Evolutionary conservation across 2,329 filamentous ascomycete species (phyloP), one percentile per base, ranked within the genome.

Genomic region (Alternaria burnsii): DNA sequence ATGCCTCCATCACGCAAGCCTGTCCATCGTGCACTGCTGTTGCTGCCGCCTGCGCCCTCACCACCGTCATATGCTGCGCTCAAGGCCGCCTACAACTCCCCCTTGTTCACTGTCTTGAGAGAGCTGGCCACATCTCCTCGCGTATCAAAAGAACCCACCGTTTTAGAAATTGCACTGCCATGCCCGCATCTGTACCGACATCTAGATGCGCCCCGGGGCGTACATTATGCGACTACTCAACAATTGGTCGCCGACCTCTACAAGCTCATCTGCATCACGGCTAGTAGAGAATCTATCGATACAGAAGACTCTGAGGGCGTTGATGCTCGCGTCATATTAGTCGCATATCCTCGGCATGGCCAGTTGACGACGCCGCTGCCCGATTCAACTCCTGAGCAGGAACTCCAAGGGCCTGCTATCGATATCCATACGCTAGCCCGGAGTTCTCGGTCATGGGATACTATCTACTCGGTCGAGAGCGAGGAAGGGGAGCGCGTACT

Each of bases 161-260:
- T 83, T 12, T 74, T 89, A 32, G 86, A 89, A 53, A 81, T 88
- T 69, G 91, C 88, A 2, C 76, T 96, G 38, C 85, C 86, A 2
- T 86, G 86, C 48, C 87, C 89, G 2, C 82, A 90, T 52, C 83
- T 93, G 12, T 80, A 83, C 47, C 84, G 86, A 20, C 79, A 80
- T 32, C 80, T 82, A 24, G 79, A 80, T 22, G 78, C 80, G 30
- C 82, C 85, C 46, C 84, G 86, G 68, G 82, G 85, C 24, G 80
- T 86, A 46, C 81, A 86, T 18, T 97, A 93, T 85, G 74, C 83
- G 34, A 80, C 84, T n/a, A 86, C 89, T 0, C 93, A 97, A 77
- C 83, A 85, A n/a, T 82, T 94, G 5, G 80, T 97, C 22, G 91
- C 91, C 3, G 86, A 87, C 26, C 75, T 96, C 24, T 98, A 98